Evolutionary conservation across 2,329 filamentous ascomycete species (phyloP), one percentile per base, ranked within the genome.

Genomic region (Stenocarpella maydis): DNA sequence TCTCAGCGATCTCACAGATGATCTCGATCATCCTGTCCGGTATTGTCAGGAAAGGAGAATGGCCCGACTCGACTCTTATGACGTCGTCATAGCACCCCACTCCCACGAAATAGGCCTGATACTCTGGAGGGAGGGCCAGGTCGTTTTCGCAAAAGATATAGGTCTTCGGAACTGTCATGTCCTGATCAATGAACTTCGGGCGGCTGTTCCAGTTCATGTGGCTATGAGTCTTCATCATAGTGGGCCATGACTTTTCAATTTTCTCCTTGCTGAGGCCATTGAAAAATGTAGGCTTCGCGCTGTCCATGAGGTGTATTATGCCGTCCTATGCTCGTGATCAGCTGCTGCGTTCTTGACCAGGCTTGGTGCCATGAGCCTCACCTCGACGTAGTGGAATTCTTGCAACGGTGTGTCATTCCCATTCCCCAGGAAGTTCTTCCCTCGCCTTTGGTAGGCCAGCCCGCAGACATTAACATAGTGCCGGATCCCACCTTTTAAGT

Each of bases 111-210:
- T 60, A 69, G 10, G 61, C 63, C 28, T 69, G 68, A 21, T 69
- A 69, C 19, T 69, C 61, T 1, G 37, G 45, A 4, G 68, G 43
- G 1, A 69, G 52, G 1, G 63, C 63, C 10, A 66, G 17, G 15
- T 69, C 68, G 37, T 69, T 37, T 21, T 69, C 68, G 34, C 68
- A 68, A 9, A 67, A 64, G 9, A 70, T 21, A 14, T 64, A 67
- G 2, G 68, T 70, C 50, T 70, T 67, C 1, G 68, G 39, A 37
- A 67, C 65, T 17, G 31, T 39, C 8, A 70, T 70, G 12, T 70
- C 64, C 24, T 63, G n/a, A 43, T 63, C 64, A 17, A 70, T 45
- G 28, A 70, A 67, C n/a, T 37, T 63, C 1, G 68, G 68, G 4
- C 41, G 49, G 21, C 54, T 67, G 39, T 67, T 63, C 53, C 66